Conservation (phyloP, 176 grass and related monocot genomes). For the Calamus simplicifolius region DNA sequence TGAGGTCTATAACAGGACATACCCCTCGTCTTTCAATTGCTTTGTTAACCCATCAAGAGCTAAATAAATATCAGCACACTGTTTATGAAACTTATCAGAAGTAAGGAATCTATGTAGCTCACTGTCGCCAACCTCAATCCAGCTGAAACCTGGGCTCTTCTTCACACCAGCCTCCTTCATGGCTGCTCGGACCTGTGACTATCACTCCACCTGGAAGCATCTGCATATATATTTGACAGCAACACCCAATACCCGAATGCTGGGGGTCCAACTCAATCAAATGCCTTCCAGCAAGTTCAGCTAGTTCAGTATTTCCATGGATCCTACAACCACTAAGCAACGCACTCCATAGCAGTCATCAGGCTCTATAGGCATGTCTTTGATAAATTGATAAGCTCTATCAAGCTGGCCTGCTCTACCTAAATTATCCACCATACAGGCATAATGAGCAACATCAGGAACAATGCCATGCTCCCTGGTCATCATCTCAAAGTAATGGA, state of each 20-base stretch:
- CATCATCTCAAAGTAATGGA: conserved; percentile 44
- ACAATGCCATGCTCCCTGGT: conserved; percentile 24
- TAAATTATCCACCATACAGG: conserved; percentile 49
- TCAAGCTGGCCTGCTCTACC: conserved; percentile 45
- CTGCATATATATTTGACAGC: conserved; percentile 40
- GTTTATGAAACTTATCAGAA: conserved; percentile 26
- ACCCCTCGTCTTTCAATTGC: conserved; percentile 38
- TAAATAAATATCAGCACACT: conserved; percentile 23
- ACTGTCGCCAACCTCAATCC: conserved; percentile 31
- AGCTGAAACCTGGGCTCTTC: conserved; percentile 45
- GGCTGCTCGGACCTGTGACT: conserved; percentile 25
- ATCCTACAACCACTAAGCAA: conserved; percentile 47
- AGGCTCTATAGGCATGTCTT: conserved; percentile 30
- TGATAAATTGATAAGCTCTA: conserved; percentile 40
- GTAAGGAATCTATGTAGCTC: conserved; percentile 36
- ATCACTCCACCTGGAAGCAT: conserved; percentile 48
- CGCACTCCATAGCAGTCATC: conserved; percentile 35
- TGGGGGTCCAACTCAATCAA: conserved; percentile 42
- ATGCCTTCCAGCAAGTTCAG: conserved; percentile 35
- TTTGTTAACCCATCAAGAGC: conserved; percentile 27
- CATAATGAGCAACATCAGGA: conserved; percentile 36
- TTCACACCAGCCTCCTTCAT: conserved; percentile 44
- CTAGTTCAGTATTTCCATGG: conserved; percentile 41
- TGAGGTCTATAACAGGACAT: conserved; percentile 12
- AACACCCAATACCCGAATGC: conserved; percentile 44